A percentile compares a stretch with the other conserved stretches of the same genome.
phyloP scores from a whole-genome alignment of 2,329 filamentous ascomycete genomes.

The Hypoxylon sp. region DNA sequence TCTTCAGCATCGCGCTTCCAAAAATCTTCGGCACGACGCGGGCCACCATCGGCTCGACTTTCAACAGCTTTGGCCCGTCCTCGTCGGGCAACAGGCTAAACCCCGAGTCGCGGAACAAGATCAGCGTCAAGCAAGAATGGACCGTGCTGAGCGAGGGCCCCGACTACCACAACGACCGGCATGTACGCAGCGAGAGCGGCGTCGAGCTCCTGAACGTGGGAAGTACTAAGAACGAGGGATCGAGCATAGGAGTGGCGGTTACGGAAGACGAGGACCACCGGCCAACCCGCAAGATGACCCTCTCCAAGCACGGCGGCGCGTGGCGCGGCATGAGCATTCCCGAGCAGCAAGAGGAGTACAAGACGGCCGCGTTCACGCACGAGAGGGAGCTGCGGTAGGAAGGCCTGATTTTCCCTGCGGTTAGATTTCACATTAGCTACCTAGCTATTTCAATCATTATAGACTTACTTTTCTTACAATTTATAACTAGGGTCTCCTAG shows the following conservation, averaged over 20 bases:
- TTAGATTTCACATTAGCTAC: not conserved
- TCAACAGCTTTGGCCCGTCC: slow-evolving; percentile 32
- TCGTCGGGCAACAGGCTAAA: slow-evolving; percentile 26
- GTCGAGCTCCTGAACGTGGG: slow-evolving; percentile 35
- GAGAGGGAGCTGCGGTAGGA: slow-evolving; percentile 28
- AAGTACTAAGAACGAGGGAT: not conserved
- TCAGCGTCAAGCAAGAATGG: slow-evolving; percentile 51
- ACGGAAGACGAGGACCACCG: not conserved
- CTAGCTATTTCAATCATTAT: slow-evolving; percentile 3
- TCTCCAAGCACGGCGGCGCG: slow-evolving; percentile 33
- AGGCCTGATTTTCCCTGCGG: not conserved
- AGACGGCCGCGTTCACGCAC: slow-evolving; percentile 15
- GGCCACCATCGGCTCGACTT: slow-evolving; percentile 28
- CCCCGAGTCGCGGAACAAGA: slow-evolving; percentile 37
- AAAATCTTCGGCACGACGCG: slow-evolving; percentile 47
- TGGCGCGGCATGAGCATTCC: slow-evolving; percentile 31
- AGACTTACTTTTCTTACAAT: not conserved
- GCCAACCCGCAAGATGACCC: slow-evolving; percentile 38
- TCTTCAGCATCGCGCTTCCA: slow-evolving; percentile 48
- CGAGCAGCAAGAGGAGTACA: slow-evolving; percentile 21
- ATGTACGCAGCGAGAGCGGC: slow-evolving; percentile 22
- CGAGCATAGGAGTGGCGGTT: not conserved
- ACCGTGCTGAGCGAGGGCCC: slow-evolving; percentile 44
- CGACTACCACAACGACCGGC: slow-evolving; percentile 16
- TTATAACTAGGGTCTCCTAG: not conserved